These are phyloP conservation scores for Rhodotorula sp. DNA, from an alignment of 1,284 basidiomycete genomes.

Conservation along the genomic window DNA sequence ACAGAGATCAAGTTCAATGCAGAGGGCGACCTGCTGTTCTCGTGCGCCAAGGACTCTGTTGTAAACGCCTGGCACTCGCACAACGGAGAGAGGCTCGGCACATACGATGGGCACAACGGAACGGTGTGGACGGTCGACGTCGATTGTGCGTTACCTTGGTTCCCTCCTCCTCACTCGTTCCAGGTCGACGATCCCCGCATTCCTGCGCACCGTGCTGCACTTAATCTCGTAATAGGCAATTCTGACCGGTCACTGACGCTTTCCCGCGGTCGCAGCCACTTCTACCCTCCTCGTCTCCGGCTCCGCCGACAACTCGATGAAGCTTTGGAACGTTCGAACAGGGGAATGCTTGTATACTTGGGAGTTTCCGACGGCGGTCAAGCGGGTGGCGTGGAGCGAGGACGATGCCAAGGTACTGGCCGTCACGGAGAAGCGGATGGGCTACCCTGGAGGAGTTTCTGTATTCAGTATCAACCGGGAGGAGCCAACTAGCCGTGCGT, in stretches of 20 bases:
- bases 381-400: conserved; percentile 86
- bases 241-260: not conserved
- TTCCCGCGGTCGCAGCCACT: conserved; percentile 58
- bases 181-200: too few relatives aligned
- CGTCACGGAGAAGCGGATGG: conserved; percentile 97
- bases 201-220: too few relatives aligned
- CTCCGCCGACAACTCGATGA: conserved; percentile 80
- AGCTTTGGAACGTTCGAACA: conserved; percentile 84
- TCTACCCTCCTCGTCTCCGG: conserved; percentile 86
- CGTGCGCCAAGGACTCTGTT: conserved; percentile 90
- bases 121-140: conserved; percentile 95
- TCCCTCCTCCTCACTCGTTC: not conserved
- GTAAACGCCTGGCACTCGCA: conserved; percentile 85
- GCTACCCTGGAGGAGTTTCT: conserved; percentile 74
- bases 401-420: conserved; percentile 78
- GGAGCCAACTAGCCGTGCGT: conserved; percentile 68
- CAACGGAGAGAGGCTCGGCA: conserved; percentile 95
- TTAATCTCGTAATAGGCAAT: too few relatives aligned
- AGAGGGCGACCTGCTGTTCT: conserved; percentile 94
- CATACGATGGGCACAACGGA: conserved; percentile 95
- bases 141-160: conserved; percentile 67
- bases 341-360: conserved; percentile 89
- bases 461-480: conserved; percentile 85
- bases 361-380: conserved; percentile 98
- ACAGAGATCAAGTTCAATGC: conserved; percentile 66